Evolutionary conservation across 1,139 yeast genomes (phyloP).

Genomic region (Komagataea norvegica): DNA sequence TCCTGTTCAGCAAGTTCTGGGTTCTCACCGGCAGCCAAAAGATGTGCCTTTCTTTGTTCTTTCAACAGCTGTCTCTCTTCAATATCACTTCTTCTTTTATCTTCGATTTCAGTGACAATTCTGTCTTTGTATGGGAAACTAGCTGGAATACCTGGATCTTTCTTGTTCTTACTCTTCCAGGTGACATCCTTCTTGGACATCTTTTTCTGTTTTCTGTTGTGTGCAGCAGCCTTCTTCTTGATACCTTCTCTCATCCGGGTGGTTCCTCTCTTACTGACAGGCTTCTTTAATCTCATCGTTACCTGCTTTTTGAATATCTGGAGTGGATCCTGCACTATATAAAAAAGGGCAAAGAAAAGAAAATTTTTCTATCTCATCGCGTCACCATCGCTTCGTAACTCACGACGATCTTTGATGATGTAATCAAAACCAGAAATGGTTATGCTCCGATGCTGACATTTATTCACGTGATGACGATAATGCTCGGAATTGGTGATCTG

Average conservation of each 20-base stretch:
- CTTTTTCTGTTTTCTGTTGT: constrained; percentile 80
- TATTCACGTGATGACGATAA: too few relatives aligned
- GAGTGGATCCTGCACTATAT: too few relatives aligned
- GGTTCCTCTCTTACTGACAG: constrained; percentile 77
- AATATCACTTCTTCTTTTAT: constrained; percentile 53
- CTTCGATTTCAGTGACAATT: constrained; percentile 78
- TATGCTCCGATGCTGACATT: too few relatives aligned
- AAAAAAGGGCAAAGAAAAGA: constrained; percentile 1
- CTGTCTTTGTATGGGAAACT: constrained; percentile 90
- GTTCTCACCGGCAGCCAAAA: constrained; percentile 41
- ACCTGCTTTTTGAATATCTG: neutral
- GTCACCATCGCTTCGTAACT: neutral
- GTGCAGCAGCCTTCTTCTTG: constrained; percentile 92
- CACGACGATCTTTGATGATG: too few relatives aligned
- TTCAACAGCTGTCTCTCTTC: constrained; percentile 51
- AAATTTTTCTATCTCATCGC: constrained; percentile 5
- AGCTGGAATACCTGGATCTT: constrained; percentile 93
- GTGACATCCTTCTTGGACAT: constrained; percentile 82
- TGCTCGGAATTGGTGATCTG: too few relatives aligned
- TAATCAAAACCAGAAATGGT: too few relatives aligned
- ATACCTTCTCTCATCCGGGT: constrained; percentile 96
- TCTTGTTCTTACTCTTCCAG: constrained; percentile 80
- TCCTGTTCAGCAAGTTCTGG: constrained; percentile 40
- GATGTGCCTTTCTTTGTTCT: constrained; percentile 40
- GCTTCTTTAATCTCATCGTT: constrained; percentile 40